Evolutionary conservation across 352 stramenopile species (phyloP).

Genomic region (Globisporangium polare): DNA sequence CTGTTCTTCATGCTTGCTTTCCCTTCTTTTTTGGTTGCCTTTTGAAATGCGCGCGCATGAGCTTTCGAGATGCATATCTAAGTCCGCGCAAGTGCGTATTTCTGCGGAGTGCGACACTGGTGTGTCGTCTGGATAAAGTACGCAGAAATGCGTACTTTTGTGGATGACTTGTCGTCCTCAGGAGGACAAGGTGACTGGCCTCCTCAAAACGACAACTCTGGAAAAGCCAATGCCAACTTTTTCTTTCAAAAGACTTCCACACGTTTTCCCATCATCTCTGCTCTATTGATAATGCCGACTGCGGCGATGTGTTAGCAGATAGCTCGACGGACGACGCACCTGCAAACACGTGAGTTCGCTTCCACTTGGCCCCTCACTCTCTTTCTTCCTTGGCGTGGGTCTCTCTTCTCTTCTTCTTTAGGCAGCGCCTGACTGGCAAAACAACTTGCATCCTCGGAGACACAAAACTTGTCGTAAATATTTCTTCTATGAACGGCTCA

Average conservation of each 20-base stretch:
- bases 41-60: constrained; percentile 10
- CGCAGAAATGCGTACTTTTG: too few species aligned
- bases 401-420: too few species aligned
- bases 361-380: neutral
- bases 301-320: neutral
- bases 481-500: neutral
- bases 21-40: constrained; percentile 12
- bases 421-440: too few species aligned
- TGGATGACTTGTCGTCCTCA: too few species aligned
- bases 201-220: neutral
- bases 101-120: too few species aligned
- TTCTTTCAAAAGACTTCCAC: too few species aligned
- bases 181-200: too few species aligned
- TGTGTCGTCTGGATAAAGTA: too few species aligned
- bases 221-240: neutral
- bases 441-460: neutral
- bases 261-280: too few species aligned
- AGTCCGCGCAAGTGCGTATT: too few species aligned
- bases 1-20: neutral
- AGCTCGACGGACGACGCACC: neutral
- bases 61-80: too few species aligned
- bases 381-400: neutral
- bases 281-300: neutral
- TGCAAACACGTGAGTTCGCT: neutral
- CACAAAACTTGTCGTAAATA: neutral